These are phyloP conservation scores for Auricularia cornea DNA, from an alignment of 768 basidiomycete genomes.

Conservation along the genomic window DNA sequence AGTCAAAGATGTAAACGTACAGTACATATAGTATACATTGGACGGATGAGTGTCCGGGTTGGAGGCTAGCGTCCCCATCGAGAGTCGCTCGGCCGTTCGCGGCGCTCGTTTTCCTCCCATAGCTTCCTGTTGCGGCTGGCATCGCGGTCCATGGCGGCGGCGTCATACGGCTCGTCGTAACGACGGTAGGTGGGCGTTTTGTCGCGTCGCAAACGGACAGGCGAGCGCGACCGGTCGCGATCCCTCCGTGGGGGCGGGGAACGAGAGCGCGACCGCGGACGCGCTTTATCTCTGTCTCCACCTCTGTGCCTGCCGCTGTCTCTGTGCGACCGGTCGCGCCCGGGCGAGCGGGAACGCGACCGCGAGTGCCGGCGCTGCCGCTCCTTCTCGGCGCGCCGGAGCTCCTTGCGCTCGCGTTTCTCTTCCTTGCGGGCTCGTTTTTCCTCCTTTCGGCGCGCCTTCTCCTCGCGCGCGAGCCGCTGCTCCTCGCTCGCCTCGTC, in stretches of 20 bases:
- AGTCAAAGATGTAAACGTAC: not conserved
- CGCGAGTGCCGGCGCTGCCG: not conserved
- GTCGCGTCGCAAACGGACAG: conserved; percentile 6
- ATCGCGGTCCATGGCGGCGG: conserved; percentile 25
- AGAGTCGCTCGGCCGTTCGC: conserved; percentile 23
- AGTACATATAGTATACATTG: not conserved
- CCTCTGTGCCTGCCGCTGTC: too few relatives aligned
- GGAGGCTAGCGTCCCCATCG: not conserved
- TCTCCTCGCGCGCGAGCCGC: conserved; percentile 16
- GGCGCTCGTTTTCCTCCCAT: conserved; percentile 41
- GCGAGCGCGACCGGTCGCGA: not conserved
- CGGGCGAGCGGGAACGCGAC: conserved; percentile 6
- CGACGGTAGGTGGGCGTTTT: conserved; percentile 7
- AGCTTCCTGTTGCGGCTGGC: conserved; percentile 40
- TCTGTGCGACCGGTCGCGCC: not conserved
- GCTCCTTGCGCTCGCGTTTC: conserved; percentile 49
- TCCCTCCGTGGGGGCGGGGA: conserved; percentile 25
- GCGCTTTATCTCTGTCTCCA: conserved; percentile 4
- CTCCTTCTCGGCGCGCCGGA: conserved; percentile 22
- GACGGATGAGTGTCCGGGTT: not conserved
- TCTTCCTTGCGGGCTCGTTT: conserved; percentile 39
- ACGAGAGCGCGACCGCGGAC: conserved; percentile 26
- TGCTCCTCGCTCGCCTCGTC: conserved; percentile 20
- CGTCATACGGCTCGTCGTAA: conserved; percentile 21
- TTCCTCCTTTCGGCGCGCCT: conserved; percentile 25